Base-by-base conservation (phyloP, 257 asterid genomes). In the Solanum gracilifrons region DNA sequence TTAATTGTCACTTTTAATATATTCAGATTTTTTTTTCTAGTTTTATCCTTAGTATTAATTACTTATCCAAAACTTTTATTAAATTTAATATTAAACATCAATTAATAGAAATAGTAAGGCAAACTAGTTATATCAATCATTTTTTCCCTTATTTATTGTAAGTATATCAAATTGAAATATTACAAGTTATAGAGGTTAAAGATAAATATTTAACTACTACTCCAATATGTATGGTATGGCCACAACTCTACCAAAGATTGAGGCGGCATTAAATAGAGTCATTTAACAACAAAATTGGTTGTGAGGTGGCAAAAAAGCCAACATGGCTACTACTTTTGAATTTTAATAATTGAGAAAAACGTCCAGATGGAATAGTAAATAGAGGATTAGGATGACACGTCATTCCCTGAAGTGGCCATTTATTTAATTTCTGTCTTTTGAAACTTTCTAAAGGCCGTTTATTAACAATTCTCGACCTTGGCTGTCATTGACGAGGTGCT, bases 321-420 rank as follows among this genome's bases (percentile, higher is more conserved):
- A 48, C 85, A 82, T 48, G 85, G 69, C 71, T 27, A 48, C 6
- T 6, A 48, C 71, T 82, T 82, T 82, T 82, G 9, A 82, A 48
- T 48, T 58, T 82, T 82, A 21, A 3, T 82, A 46, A 27, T 48
- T 6, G 18, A 27, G 10, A 10, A 48, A 82, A 29, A 4, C 31
- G 85, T 31, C 71, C 25, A 46, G 31, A 43, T 27, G 13, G 23
- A 46, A 27, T 3, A 18, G 31, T 82, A 18, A 48, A 16, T 9
- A 31, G 43, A 82, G 43, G 85, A 82, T 82, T 82, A 48, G 85
- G 85, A 82, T 82, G 85, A 48, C 85, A 82, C 43, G 12, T 82
- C 85, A 48, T 5, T 48, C 43, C 3, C 21, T 0, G 4, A 18
- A 82, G 20, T 82, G 71, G 31, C 46, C 41, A 82, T 51, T 29